Evolutionary conservation across 805 yeast species (phyloP), one percentile per base, ranked within the genome.

Genomic region (Pichia nakasei): DNA sequence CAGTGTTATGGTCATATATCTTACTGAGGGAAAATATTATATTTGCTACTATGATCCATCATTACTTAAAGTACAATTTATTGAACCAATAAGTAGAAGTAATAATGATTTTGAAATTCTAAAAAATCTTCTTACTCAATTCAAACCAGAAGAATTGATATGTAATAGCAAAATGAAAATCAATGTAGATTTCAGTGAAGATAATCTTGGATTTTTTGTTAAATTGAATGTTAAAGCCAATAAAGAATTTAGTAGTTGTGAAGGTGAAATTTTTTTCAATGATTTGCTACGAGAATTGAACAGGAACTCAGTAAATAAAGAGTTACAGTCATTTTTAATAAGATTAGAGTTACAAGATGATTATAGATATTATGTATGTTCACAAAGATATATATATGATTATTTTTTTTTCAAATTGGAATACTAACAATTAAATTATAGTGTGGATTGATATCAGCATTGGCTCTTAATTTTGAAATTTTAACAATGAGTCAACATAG

Each of bases 201-300:
- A 12, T 6, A 1, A 22, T 15, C 4, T 35, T 6, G 22, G 36
- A 8, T n/a, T 35, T 9, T 9, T n/a, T 4, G 17, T 37, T 27
- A 44, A 29, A 17, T 18, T 51, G 17, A 50, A 49, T 11, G 41
- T 48, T 1, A 49, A 46, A 31, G 21, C 55, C 2, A 24, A 45
- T 0, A 51, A 46, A 18, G 50, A 51, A 7, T 53, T 53, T 32
- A 42, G 40, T 17, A 35, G 32, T 1, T 18, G n/a, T 17, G 47
- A 44, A 19, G 54, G 54, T 5, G 32, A 39, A 8, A 11, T 17
- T 5, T 50, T 50, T 20, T 11, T 52, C 1, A n/a, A 38, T 20
- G 31, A 39, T 2, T 41, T 52, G 9, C 5, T 19, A 6, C 17
- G 29, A 9, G 50, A 48, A 18, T 13, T 43, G 4, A 37, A n/a